Conservation (phyloP, 495 filamentous ascomycete genomes). For the Clohesyomyces aquaticus region DNA sequence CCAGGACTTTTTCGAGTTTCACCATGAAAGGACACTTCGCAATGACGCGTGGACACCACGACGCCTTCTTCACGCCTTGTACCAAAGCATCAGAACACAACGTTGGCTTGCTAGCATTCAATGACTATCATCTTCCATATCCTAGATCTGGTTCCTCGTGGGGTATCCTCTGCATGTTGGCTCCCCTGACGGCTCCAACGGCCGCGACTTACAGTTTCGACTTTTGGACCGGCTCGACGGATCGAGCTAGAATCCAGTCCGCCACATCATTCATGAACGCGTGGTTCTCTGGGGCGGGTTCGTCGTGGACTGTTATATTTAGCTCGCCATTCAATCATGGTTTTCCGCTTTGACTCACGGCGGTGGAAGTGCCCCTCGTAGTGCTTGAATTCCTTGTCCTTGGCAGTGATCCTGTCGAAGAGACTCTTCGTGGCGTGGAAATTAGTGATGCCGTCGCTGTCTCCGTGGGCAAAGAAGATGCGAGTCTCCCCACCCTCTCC, state of each 20-base stretch:
- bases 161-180: no score
- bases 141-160: no score
- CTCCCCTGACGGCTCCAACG: no score
- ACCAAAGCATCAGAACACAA: no score
- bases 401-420: constrained; percentile 57
- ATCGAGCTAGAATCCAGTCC: constrained; percentile 70
- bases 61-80: no score
- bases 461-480: constrained; percentile 70
- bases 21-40: no score
- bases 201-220: constrained; percentile 30
- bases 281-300: constrained; percentile 62
- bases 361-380: constrained; percentile 83
- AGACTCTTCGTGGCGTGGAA: constrained; percentile 64
- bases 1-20: no score
- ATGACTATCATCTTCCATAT: no score
- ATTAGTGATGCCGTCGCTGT: constrained; percentile 66
- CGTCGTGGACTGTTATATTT: constrained; percentile 61
- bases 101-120: no score
- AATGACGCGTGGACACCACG: no score
- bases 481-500: constrained; percentile 47
- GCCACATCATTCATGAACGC: constrained; percentile 71
- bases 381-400: constrained; percentile 68
- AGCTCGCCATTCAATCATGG: not conserved
- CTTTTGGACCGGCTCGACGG: constrained; percentile 31
- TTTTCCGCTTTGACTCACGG: constrained; percentile 45